Evolutionary conservation across 257 asterid species (phyloP).

Genomic region (Henckelia pumila): DNA sequence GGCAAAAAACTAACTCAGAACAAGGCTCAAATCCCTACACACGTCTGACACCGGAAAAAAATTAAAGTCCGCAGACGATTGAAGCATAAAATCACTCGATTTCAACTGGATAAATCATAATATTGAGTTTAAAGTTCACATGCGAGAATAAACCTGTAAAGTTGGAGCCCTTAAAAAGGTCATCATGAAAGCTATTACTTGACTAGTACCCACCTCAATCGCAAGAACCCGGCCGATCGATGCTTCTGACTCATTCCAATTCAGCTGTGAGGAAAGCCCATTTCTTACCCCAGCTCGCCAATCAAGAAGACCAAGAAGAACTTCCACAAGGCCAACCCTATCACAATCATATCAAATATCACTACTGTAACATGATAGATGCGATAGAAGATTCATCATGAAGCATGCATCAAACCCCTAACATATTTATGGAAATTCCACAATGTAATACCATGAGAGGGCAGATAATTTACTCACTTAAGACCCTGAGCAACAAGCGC

Average conservation of each 20-base stretch:
- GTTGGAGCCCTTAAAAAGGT: not conserved
- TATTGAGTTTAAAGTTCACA: not conserved
- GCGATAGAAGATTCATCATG: conserved; percentile 15
- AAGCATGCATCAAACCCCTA: conserved; percentile 12
- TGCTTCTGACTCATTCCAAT: conserved; percentile 99
- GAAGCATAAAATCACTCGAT: not conserved
- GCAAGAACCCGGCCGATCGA: conserved; percentile 93
- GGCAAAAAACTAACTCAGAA: too few relatives aligned
- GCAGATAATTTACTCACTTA: conserved; percentile 49
- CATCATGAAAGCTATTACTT: not conserved
- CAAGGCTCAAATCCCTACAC: too few relatives aligned
- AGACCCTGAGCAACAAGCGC: conserved; percentile 99
- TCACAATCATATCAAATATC: conserved; percentile 23
- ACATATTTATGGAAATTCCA: conserved; percentile 15
- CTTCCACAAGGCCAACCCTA: conserved; percentile 98
- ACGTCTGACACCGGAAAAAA: too few relatives aligned
- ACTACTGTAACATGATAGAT: conserved; percentile 12
- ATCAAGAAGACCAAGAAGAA: conserved; percentile 98
- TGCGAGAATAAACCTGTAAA: not conserved
- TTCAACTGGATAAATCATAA: not conserved
- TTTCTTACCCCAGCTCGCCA: conserved; percentile 98
- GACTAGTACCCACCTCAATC: conserved; percentile 60
- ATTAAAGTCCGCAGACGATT: too few relatives aligned
- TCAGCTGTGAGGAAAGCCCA: conserved; percentile 81
- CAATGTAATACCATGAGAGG: conserved; percentile 1